Evolutionary conservation across 257 asterid genomes (phyloP), one percentile per base, ranked within the genome.

Genomic region (Parsonsia alboflavescens): DNA sequence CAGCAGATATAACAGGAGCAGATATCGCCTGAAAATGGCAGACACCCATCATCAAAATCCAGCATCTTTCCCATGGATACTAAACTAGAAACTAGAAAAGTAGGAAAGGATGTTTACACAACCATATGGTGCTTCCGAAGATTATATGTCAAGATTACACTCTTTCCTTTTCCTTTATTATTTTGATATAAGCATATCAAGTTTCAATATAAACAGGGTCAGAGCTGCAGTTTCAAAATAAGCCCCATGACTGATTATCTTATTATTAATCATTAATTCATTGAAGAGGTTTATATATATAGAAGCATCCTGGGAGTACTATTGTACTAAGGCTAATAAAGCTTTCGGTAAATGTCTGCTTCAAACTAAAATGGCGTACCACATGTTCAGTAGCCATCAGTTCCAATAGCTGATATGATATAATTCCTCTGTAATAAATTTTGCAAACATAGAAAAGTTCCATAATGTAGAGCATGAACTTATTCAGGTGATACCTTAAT

Each of bases 1-100:
- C 90, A 78, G 99, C 97, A 80, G 97, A 91, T 87, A 95, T 88
- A 71, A 95, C 86, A 65, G 98, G 97, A 78, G 93, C 90, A 76
- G 98, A 88, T 76, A 95, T 86, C 17, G 93, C 96, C 99, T 95
- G 76, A 71, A 75, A 56, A 82, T 62, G 77, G 53, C 80, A 63
- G 56, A 17, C 73, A 45, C 46, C 46, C 57, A 79, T 77, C 46
- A 77, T 42, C 41, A 62, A 21, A 44, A 48, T 53, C 6, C n/a
- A 42, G 26, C 39, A 54, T 66, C 56, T 41, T 54, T 45, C 42
- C 30, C 8, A 10, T 10, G 36, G 57, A 26, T 28, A 11, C 24
- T 22, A 45, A 24, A 50, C 21, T 13, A 68, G 13, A n/a, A n/a
- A n/a, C n/a, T n/a, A n/a, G n/a, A n/a, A 67, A 6, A 44, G 19